Conservation (phyloP, 1,139 yeast species). For the Eremothecium gossypii region DNA sequence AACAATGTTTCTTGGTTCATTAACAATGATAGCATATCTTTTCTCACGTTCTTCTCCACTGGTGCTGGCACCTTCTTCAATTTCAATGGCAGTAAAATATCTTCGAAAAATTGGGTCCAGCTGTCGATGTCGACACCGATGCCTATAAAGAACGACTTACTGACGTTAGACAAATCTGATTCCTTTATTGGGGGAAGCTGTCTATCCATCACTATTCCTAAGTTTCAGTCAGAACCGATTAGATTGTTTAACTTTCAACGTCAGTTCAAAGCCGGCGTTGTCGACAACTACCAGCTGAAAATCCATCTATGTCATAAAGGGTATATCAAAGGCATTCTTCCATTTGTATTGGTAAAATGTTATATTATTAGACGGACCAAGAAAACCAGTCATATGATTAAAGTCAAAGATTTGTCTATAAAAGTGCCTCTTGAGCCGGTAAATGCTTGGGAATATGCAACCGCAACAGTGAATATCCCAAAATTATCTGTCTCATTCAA, state of each 20-base stretch:
- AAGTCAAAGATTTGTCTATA: slow-evolving; percentile 6
- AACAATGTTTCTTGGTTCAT: slow-evolving; percentile 15
- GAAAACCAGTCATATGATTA: slow-evolving; percentile 3
- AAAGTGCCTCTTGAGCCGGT: background rate
- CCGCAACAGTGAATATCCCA: background rate
- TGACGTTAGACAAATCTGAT: slow-evolving; percentile 1
- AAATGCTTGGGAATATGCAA: slow-evolving; percentile 3
- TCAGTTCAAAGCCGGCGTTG: slow-evolving; percentile 3
- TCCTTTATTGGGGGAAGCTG: slow-evolving; percentile 9
- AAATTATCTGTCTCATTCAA: slow-evolving; percentile 2
- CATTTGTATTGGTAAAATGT: slow-evolving; percentile 2
- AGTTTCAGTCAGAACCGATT: slow-evolving; percentile 5
- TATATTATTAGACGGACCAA: slow-evolving; percentile 6
- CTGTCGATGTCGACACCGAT: slow-evolving; percentile 8
- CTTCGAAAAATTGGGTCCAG: slow-evolving; percentile 28
- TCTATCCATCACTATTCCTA: slow-evolving; percentile 4
- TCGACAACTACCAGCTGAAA: slow-evolving; percentile 2
- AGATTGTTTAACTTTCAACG: slow-evolving; percentile 6
- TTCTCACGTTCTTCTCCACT: slow-evolving; percentile 32
- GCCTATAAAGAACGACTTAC: slow-evolving; percentile 1
- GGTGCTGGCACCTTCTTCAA: slow-evolving; percentile 31
- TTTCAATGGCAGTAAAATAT: slow-evolving; percentile 25
- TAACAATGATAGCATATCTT: slow-evolving; percentile 15
- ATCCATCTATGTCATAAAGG: slow-evolving; percentile 1
- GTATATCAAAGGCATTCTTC: background rate